Evolutionary conservation across 495 filamentous ascomycete genomes (phyloP), one percentile per base, ranked within the genome.

Genomic region (Penicillium waksmanii): DNA sequence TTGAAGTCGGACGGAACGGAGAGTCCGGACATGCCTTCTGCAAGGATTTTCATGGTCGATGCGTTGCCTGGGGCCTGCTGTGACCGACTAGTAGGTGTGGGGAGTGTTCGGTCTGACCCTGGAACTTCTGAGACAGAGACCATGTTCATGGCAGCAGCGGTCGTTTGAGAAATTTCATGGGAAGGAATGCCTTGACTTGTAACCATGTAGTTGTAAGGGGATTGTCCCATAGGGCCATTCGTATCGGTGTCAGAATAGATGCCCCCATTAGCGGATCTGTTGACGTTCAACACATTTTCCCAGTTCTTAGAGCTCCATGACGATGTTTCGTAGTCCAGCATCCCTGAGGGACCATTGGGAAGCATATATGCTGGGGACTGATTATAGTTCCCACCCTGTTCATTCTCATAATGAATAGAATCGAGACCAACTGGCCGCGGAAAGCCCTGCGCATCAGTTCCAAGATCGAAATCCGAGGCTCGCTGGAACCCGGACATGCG

Each of bases 41-140:
- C 11, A 18, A 51, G 31, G 5, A 48, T 1, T 12, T 57, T 47
- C 48, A 19, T 58, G 18, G 53, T 17, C 18, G 56, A 12, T 13
- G 15, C 10, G 27, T 46, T 56, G 57, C 11, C 43, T 62, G 3
- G 60, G 25, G 56, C 25, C 47, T 64, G 60, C 15, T 64, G 64
- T 55, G 50, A 59, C 25, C 67, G 66, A 12, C 64, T 65, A 5
- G 68, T 69, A 50, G 76, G 60, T 2, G 64, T 76, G 13, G 78
- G 79, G 15, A 80, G 65, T 12, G 64, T 79, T 33, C 79, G 69
- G 53, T 75, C 72, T 48, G 61, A 43, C 3, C 65, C 68, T 40
- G 70, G 60, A 7, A 35, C 40, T 2, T 76, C 67, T 11, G 69
- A 61, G 10, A 72, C 27, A 9, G 27, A 31, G 8, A 31, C 60